Conservation (phyloP, 768 basidiomycete genomes). For the Rickenella mellea region DNA sequence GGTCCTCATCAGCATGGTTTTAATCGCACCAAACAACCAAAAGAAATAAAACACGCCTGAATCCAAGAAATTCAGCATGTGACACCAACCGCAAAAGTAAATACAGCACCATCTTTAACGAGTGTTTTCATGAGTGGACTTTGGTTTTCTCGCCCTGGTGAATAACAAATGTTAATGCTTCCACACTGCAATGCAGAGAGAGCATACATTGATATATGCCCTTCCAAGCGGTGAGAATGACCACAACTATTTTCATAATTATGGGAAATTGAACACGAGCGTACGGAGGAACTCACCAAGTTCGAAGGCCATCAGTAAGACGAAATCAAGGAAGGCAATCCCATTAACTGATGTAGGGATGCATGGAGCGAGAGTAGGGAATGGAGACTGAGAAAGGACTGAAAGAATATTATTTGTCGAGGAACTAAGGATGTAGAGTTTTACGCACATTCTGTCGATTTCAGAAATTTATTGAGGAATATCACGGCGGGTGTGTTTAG, state of each 20-base stretch:
- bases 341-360: constrained; percentile 1
- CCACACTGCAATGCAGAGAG: too few species aligned
- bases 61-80: too few species aligned
- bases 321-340: constrained; percentile 3
- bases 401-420: too few species aligned
- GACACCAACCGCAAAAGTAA: too few species aligned
- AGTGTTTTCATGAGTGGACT: constrained; percentile 3
- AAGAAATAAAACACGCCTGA: constrained; percentile 6
- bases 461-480: constrained; percentile 4
- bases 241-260: neutral
- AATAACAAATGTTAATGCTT: too few species aligned
- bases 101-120: constrained; percentile 7
- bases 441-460: constrained; percentile 7
- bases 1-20: neutral
- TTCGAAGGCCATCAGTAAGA: constrained; percentile 5
- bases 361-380: neutral
- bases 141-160: neutral
- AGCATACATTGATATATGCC: neutral
- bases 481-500: constrained; percentile 1
- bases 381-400: neutral
- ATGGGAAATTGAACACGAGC: too few species aligned
- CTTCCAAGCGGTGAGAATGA: neutral
- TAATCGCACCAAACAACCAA: constrained; percentile 4
- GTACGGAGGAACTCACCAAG: neutral
- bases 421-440: neutral